Percentiles rank a stretch among this genome's conserved stretches.
phyloP scores from a whole-genome alignment of 331 rosid genomes.

The Quercus lobata region DNA sequence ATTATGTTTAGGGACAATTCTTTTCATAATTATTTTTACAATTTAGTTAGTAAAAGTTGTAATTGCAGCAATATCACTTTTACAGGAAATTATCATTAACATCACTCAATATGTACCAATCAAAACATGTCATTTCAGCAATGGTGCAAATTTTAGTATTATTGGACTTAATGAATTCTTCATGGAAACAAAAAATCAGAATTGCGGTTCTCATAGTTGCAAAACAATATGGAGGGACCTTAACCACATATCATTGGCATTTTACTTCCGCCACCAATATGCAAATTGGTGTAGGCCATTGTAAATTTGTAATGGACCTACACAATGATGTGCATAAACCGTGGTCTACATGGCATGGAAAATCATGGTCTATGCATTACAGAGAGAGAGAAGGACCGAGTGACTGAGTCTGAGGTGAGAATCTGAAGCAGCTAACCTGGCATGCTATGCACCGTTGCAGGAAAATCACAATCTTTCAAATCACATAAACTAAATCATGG shows the following conservation, averaged over 20 bases:
- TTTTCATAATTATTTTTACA: too few relatives aligned
- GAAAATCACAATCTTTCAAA: constrained; percentile 25
- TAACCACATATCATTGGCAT: constrained; percentile 6
- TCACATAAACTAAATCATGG: constrained; percentile 36
- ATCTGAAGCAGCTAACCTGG: constrained; percentile 11
- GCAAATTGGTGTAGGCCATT: not conserved
- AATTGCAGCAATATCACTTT: too few relatives aligned
- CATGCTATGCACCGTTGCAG: constrained; percentile 17
- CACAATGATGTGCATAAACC: not conserved
- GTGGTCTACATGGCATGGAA: not conserved
- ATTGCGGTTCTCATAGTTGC: not conserved
- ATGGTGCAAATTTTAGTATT: too few relatives aligned
- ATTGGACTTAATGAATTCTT: not conserved
- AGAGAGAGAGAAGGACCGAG: too few relatives aligned
- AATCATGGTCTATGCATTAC: not conserved
- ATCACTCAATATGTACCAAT: too few relatives aligned
- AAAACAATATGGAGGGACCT: not conserved
- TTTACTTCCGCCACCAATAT: constrained; percentile 1
- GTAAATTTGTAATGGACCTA: not conserved
- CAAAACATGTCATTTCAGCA: too few relatives aligned
- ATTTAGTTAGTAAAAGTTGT: too few relatives aligned
- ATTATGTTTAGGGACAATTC: not conserved
- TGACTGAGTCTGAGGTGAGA: not conserved
- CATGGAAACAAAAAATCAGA: not conserved
- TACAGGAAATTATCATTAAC: too few relatives aligned